Evolutionary conservation across 495 filamentous ascomycete species (phyloP), one percentile per base, ranked within the genome.

Genomic region (Penicillium pancosmium): DNA sequence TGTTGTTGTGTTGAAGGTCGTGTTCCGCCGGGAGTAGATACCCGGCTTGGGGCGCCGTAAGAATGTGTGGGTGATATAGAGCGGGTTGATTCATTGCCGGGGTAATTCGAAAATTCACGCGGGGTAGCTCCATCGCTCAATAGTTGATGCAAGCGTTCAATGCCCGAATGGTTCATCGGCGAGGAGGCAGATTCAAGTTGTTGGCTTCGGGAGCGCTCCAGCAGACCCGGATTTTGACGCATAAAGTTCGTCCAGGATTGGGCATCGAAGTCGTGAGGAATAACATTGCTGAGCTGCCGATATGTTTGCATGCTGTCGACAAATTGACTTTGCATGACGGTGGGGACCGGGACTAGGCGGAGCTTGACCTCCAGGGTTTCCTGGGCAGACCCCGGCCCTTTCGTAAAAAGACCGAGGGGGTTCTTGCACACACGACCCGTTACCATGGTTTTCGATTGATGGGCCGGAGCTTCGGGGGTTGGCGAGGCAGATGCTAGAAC

Each of bases 301-400:
- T 84, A 84, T 58, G 76, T 80, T 50, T 85, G 82, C 78, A 88
- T 85, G 66, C 78, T 84, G 54, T 82, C 84, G 40, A 86, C 71
- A 67, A 87, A 89, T 68, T 89, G 85, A 67, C 76, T 86, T 66
- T 92, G 90, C 51, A 86, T 76, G 53, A 86, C 84, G 35, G 84
- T 92, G 11, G 90, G 84, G 25, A 97, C 90, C 1, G 92, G 88
- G 19, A 91, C 88, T 35, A 98, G 80, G 63, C 91, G 91, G 50
- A 98, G 74, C 73, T 91, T 97, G 58, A 98, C 95, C 74, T 98
- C 95, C 55, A 98, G 73, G 2, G 91, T 97, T 70, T 98, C 94
- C 66, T 88, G 89, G 40, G 87, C 85, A n/a, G 38, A 21, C 43
- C 88, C 91, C 23, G 38, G 15, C 33, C 88, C 91, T 62, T 90